These are phyloP conservation scores for Solanum tarapatanum DNA, from an alignment of 257 asterid species.

Conservation along the genomic window DNA sequence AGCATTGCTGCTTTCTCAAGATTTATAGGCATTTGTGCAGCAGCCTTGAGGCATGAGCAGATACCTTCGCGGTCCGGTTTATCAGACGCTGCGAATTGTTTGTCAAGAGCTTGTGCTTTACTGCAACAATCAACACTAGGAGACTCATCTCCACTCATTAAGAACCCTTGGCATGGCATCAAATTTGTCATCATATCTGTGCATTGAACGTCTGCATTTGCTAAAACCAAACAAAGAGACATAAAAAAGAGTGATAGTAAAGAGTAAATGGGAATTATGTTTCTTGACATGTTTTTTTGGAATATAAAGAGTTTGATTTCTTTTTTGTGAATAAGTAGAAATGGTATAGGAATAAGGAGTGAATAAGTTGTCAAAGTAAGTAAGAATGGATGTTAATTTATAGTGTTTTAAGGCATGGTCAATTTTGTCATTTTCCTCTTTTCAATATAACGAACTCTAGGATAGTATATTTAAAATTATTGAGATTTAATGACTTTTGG, in stretches of 20 bases:
- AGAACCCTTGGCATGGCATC: conserved; percentile 24
- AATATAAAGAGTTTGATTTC: neutral
- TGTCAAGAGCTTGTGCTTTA: conserved; percentile 13
- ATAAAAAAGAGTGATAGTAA: neutral
- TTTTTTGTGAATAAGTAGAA: neutral
- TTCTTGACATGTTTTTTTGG: neutral
- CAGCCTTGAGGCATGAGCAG: conserved; percentile 20
- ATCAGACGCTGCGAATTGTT: conserved; percentile 8
- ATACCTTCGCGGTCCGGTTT: conserved; percentile 13
- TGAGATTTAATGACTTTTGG: neutral
- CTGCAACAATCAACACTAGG: conserved; percentile 23
- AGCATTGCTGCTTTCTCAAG: neutral
- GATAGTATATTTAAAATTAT: neutral
- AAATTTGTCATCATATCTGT: conserved; percentile 12
- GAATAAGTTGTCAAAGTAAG: neutral
- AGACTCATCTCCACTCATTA: conserved; percentile 12
- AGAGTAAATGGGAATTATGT: neutral
- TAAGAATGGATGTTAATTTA: neutral
- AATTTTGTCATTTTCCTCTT: neutral
- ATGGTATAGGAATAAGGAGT: neutral
- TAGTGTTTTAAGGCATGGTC: neutral
- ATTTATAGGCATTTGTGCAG: conserved; percentile 2
- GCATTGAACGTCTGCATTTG: conserved; percentile 14
- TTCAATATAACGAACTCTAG: neutral
- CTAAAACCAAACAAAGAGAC: neutral